Conservation (phyloP, 208 protist genomes). For the Trypanosoma rangeli region DNA sequence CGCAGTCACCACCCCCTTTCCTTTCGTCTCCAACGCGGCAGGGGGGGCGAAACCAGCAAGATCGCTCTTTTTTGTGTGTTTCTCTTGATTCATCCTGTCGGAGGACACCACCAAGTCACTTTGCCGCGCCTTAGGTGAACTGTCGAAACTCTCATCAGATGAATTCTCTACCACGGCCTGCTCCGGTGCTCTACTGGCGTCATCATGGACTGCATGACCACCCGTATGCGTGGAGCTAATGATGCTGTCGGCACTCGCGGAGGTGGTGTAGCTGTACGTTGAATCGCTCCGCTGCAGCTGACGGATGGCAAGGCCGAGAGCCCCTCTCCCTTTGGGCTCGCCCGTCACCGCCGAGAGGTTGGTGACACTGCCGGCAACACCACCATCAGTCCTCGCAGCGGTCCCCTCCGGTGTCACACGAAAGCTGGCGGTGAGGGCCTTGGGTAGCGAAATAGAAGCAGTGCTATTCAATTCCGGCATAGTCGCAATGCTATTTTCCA, state of each 20-base stretch:
- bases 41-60: not conserved
- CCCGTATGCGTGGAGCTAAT: not conserved
- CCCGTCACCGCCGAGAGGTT: not conserved
- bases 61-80: not conserved
- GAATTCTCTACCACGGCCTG: slow-evolving; percentile 6
- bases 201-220: not conserved
- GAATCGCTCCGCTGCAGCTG: not conserved
- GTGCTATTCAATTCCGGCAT: not conserved
- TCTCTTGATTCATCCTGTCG: not conserved
- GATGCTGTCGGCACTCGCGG: not conserved
- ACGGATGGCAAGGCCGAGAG: not conserved
- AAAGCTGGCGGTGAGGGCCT: not conserved
- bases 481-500: not conserved
- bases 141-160: slow-evolving; percentile 11
- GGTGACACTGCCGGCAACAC: not conserved
- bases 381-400: not conserved
- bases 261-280: not conserved
- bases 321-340: not conserved
- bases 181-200: not conserved
- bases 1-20: not conserved
- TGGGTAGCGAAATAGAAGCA: not conserved
- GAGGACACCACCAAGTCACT: not conserved
- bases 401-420: not conserved
- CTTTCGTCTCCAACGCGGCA: not conserved
- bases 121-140: not conserved